Conservation (phyloP, 75 land plant species). For the Picea sitchensis region DNA sequence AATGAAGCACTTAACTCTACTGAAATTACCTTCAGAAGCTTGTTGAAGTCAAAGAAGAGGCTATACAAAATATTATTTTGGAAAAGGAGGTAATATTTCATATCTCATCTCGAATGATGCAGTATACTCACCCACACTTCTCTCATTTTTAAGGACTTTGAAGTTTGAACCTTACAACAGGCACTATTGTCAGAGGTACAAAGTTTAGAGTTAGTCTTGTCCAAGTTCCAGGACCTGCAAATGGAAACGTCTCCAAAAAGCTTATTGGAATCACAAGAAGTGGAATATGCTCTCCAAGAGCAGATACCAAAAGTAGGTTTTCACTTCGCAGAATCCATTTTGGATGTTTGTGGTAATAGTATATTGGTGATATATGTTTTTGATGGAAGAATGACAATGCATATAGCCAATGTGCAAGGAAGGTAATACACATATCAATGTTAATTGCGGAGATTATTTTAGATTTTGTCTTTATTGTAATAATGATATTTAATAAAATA, state of each 20-base stretch:
- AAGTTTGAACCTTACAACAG: neutral
- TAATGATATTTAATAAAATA: neutral
- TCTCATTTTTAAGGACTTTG: neutral
- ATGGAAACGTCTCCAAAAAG: neutral
- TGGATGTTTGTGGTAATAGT: neutral
- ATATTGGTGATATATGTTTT: neutral
- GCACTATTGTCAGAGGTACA: neutral
- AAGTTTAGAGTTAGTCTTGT: neutral
- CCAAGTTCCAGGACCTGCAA: neutral
- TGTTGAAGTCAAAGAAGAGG: neutral
- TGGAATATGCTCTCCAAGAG: neutral
- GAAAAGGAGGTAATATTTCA: neutral
- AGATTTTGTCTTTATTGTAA: neutral
- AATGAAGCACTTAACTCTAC: neutral
- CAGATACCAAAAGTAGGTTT: neutral
- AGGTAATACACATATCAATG: neutral
- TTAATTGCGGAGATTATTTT: neutral
- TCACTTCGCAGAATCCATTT: neutral
- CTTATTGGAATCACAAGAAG: neutral
- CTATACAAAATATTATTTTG: neutral
- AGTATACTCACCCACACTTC: no score
- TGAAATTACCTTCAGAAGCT: neutral
- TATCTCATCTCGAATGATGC: neutral
- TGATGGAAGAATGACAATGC: neutral
- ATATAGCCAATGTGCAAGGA: neutral